Evolutionary conservation across 2,329 filamentous ascomycete genomes (phyloP), one percentile per base, ranked within the genome.

Genomic region (Emergomyces africanus): DNA sequence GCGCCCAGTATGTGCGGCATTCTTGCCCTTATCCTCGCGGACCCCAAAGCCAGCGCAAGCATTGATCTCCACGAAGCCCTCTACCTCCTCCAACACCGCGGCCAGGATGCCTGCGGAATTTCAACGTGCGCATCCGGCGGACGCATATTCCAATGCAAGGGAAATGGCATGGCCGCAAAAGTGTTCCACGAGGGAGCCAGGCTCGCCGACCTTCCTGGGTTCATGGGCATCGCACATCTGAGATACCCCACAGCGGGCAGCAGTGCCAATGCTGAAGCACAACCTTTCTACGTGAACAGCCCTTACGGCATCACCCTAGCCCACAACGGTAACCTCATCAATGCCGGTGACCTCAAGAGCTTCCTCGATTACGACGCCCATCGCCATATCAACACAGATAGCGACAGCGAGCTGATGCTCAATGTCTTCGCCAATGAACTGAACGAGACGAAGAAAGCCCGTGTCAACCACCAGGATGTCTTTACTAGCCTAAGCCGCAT

Each of bases 201-300:
- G 62, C 79, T 91, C 46, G 77, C 81, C 54, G 84, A 90, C 67
- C 80, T 94, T 57, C 87, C 89, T 14, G 90, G 90, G 39, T 92
- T 83, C 73, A 91, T 94, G 87, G 90, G 89, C 62, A 80, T 96
- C 61, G 87, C 83, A 48, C 91, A 96, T 73, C 74, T 96, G 65
- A 81, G 91, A 71, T 96, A 96, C 73, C 91, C 91, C 12, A 96
- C 91, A 8, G 88, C 88, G 14, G 91, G 91, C 60, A 94, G 86
- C 71, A 88, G 86, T 65, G 83, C 83, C 60, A 92, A 89, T 68
- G 85, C 89, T 8, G 90, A 96, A 74, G 89, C 89, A 12, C 90
- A 96, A 74, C 91, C 91, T 0, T 95, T 96, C 73, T 96, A 94
- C 70, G 89, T 94, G 67, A 95, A 95, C 77, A 83, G 81, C 60